Conservation (phyloP, 2,329 filamentous ascomycete species). For the Teratosphaeria nubilosa region DNA sequence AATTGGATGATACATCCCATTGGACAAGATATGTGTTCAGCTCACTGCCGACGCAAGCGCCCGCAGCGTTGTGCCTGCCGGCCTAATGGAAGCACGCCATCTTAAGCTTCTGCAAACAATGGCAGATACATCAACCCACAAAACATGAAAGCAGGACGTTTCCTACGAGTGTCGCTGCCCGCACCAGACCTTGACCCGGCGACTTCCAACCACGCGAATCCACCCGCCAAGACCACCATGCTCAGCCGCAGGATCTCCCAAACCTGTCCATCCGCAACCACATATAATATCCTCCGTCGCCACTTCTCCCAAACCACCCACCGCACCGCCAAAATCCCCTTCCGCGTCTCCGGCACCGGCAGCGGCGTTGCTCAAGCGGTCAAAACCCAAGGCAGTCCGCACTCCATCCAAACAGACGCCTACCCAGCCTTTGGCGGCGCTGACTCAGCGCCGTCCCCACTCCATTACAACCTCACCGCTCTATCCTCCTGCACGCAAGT, state of each 20-base stretch:
- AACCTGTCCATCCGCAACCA: not conserved
- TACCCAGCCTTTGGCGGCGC: not conserved
- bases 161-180: not conserved
- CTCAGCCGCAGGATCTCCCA: not conserved
- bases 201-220: not conserved
- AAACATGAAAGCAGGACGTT: not conserved
- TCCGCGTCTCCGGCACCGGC: not conserved
- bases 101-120: not conserved
- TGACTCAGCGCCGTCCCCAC: not conserved
- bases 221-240: not conserved
- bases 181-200: not conserved
- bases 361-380: not conserved
- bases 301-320: not conserved
- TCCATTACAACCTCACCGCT: not conserved
- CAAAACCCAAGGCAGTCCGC: not conserved
- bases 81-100: not conserved
- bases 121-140: not conserved
- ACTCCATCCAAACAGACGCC: not conserved
- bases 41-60: not conserved
- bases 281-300: not conserved
- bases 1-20: too few species aligned
- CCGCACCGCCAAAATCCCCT: not conserved
- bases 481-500: not conserved
- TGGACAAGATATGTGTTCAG: too few species aligned
- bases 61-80: not conserved